These are phyloP conservation scores for Cryptococcus sp. DNA, from an alignment of 1,284 basidiomycete species.

Conservation along the genomic window DNA sequence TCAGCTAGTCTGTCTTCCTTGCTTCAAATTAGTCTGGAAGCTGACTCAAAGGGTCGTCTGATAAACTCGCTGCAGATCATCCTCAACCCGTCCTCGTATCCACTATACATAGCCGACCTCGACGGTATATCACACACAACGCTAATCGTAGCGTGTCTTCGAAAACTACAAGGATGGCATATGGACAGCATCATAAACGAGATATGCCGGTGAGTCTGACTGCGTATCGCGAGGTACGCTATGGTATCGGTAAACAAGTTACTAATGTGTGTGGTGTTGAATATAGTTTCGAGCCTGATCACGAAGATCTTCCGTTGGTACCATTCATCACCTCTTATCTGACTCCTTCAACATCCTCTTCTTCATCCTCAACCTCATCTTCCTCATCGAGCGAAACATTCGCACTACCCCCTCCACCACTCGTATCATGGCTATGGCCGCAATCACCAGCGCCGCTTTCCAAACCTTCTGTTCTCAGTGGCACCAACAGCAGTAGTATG, in stretches of 20 bases:
- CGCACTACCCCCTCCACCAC: conserved; percentile 37
- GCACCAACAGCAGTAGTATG: no score
- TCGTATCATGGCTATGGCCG: conserved; percentile 49
- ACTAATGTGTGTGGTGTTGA: neutral
- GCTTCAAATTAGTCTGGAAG: neutral
- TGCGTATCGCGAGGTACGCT: neutral
- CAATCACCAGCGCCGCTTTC: conserved; percentile 1
- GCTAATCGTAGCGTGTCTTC: conserved; percentile 42
- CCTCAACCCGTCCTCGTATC: conserved; percentile 39
- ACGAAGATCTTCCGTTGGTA: conserved; percentile 44
- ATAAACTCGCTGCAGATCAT: conserved; percentile 36
- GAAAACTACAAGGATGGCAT: conserved; percentile 50
- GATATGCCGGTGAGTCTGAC: conserved; percentile 38
- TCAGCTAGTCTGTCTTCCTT: neutral
- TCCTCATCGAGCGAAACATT: conserved; percentile 23
- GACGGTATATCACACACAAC: conserved; percentile 50
- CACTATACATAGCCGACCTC: conserved; percentile 46
- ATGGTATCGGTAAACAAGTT: no score
- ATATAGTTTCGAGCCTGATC: conserved; percentile 43
- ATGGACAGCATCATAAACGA: conserved; percentile 43
- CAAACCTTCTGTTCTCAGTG: neutral
- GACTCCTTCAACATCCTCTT: conserved; percentile 17
- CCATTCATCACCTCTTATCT: conserved; percentile 43
- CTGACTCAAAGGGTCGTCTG: no score
- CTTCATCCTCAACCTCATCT: conserved; percentile 16